phyloP scores from a whole-genome alignment of 2,329 filamentous ascomycete species.

The Epichloe aotearoae region DNA sequence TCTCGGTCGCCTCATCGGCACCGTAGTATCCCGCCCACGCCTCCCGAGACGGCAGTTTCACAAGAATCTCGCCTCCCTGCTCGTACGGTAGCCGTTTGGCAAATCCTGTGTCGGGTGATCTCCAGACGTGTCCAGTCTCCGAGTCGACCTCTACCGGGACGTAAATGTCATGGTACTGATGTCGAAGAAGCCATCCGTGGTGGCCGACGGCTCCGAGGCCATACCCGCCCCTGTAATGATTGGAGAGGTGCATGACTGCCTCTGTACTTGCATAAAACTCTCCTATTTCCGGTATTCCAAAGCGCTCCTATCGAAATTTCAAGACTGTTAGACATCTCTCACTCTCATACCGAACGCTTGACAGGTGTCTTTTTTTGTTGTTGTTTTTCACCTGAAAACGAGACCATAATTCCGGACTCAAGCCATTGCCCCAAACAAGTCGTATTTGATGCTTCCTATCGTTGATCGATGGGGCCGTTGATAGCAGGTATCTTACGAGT shows the following conservation, averaged over 20 bases:
- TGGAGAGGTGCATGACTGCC: not conserved
- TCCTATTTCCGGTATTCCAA: conserved; percentile 5
- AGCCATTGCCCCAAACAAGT: conserved; percentile 5
- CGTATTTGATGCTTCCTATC: conserved; percentile 3
- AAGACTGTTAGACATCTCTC: not conserved
- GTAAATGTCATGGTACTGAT: not conserved
- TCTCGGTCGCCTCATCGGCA: conserved; percentile 1
- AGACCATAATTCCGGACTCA: conserved; percentile 6
- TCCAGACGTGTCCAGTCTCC: conserved; percentile 4
- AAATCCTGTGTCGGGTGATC: conserved; percentile 4
- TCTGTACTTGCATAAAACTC: conserved; percentile 7
- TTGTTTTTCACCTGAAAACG: not conserved
- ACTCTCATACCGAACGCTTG: not conserved
- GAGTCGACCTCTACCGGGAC: conserved; percentile 4
- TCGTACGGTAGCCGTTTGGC: conserved; percentile 4
- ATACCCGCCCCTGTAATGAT: not conserved
- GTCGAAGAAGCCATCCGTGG: conserved; percentile 5
- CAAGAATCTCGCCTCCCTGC: conserved; percentile 4
- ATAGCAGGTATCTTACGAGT: conserved; percentile 4
- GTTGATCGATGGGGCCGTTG: conserved; percentile 2
- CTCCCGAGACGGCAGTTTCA: conserved; percentile 3
- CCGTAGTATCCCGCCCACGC: conserved; percentile 5
- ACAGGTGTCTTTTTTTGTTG: not conserved
- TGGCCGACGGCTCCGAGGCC: conserved; percentile 4
- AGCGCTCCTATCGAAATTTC: conserved; percentile 1